A percentile compares a stretch with the other conserved stretches of the same genome.
phyloP scores from a whole-genome alignment of 768 basidiomycete species.

The Clitopilus hobsonii region DNA sequence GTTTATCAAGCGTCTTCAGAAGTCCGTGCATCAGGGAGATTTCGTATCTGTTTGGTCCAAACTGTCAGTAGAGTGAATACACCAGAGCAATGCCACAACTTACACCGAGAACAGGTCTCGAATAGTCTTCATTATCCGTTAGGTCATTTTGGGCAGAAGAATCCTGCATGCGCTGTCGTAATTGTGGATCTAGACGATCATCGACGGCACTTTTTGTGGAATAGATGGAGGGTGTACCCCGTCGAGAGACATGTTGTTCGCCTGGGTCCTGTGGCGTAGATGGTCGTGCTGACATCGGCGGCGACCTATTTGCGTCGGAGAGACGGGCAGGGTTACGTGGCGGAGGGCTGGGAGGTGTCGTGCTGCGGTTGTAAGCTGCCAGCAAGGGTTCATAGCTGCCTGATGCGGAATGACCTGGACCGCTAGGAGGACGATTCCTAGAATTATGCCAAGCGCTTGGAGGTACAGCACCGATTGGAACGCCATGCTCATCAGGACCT shows the following conservation, averaged over 20 bases:
- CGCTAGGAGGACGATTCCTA: constrained; percentile 26
- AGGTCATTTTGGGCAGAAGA: constrained; percentile 24
- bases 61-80: neutral
- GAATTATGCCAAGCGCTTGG: constrained; percentile 25
- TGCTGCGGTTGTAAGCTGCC: constrained; percentile 31
- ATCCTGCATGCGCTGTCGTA: constrained; percentile 30
- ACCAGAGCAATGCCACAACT: constrained; percentile 13
- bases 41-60: constrained; percentile 43
- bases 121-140: constrained; percentile 54
- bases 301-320: constrained; percentile 15
- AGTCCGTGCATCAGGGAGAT: constrained; percentile 41
- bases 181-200: constrained; percentile 39
- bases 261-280: constrained; percentile 9
- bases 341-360: constrained; percentile 24
- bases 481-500: neutral
- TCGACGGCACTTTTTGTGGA: constrained; percentile 31
- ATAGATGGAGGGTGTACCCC: constrained; percentile 26
- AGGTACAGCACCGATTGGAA: constrained; percentile 32
- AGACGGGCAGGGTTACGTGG: constrained; percentile 29
- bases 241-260: neutral
- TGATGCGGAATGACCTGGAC: constrained; percentile 36
- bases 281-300: constrained; percentile 7
- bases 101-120: constrained; percentile 50
- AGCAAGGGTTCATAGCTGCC: constrained; percentile 62
- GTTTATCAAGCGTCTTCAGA: constrained; percentile 19